Conservation (phyloP, 176 grass and related monocot species). For the Avena eriantha region DNA sequence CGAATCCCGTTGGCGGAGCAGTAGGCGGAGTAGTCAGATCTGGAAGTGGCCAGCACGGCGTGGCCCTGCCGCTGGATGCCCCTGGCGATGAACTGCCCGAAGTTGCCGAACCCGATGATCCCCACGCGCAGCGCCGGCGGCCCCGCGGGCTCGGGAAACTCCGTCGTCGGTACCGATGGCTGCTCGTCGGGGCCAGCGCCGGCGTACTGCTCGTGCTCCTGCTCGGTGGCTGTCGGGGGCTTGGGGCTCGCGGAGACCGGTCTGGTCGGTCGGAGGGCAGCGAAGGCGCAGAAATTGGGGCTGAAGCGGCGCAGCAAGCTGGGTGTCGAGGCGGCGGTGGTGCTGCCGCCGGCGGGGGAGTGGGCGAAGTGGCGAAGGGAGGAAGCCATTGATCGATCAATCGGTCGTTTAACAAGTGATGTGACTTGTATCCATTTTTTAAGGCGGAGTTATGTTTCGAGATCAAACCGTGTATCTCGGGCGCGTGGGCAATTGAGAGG, state of each 20-base stretch:
- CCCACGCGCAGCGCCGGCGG: conserved; percentile 37
- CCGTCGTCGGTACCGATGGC: not conserved
- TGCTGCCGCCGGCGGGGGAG: not conserved
- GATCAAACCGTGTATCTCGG: not conserved
- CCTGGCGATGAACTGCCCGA: conserved; percentile 65
- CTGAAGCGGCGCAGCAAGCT: not conserved
- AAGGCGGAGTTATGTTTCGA: not conserved
- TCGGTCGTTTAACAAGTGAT: not conserved
- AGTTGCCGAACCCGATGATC: conserved; percentile 72
- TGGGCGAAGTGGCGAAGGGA: conserved; percentile 31
- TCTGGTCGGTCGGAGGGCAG: conserved; percentile 20
- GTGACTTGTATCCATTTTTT: not conserved
- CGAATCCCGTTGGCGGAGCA: conserved; percentile 47
- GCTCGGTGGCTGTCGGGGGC: not conserved
- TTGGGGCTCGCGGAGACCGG: not conserved
- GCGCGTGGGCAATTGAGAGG: no score
- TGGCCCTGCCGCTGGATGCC: conserved; percentile 70
- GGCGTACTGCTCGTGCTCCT: conserved; percentile 30
- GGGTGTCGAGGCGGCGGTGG: not conserved
- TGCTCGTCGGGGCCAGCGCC: not conserved
- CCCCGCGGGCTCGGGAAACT: not conserved
- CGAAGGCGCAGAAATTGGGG: conserved; percentile 51
- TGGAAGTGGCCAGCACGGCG: conserved; percentile 64
- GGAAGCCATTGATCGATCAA: conserved; percentile 24
- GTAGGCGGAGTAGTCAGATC: conserved; percentile 66